Evolutionary conservation across 2,329 filamentous ascomycete genomes (phyloP).

Genomic region (Penicillium crustosum): DNA sequence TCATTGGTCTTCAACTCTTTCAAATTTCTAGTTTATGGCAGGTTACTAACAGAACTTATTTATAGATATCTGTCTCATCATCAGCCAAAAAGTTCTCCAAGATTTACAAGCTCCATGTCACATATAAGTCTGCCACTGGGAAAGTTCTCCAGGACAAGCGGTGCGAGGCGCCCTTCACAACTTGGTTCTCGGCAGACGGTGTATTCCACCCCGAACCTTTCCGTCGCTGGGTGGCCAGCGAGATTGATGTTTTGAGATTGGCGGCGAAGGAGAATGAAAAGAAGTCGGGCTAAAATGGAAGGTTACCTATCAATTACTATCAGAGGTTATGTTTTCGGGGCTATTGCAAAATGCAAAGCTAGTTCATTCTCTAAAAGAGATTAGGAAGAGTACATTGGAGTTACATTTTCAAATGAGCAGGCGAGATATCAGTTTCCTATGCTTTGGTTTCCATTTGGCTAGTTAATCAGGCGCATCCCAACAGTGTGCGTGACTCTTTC

Average conservation of each 20-base stretch:
- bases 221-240: constrained; percentile 60
- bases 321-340: background rate
- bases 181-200: constrained; percentile 60
- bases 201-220: constrained; percentile 62
- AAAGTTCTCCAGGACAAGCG: constrained; percentile 48
- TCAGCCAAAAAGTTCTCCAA: constrained; percentile 76
- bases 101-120: constrained; percentile 72
- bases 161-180: constrained; percentile 58
- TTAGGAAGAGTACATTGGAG: background rate
- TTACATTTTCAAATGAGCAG: background rate
- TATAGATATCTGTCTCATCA: constrained; percentile 70
- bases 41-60: constrained; percentile 5
- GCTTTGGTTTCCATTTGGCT: background rate
- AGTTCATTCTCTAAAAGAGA: background rate
- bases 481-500: background rate
- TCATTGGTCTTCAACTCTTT: constrained; percentile 5
- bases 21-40: background rate
- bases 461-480: background rate
- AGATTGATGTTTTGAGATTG: constrained; percentile 55
- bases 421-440: background rate
- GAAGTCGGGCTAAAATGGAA: constrained; percentile 24
- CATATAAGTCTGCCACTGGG: constrained; percentile 41
- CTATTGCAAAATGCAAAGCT: background rate
- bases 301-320: background rate
- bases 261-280: constrained; percentile 45